Percentiles rank a stretch among this genome's conserved stretches.
phyloP scores from a whole-genome alignment of 495 filamentous ascomycete species.

The Aspergillus nidulans region DNA sequence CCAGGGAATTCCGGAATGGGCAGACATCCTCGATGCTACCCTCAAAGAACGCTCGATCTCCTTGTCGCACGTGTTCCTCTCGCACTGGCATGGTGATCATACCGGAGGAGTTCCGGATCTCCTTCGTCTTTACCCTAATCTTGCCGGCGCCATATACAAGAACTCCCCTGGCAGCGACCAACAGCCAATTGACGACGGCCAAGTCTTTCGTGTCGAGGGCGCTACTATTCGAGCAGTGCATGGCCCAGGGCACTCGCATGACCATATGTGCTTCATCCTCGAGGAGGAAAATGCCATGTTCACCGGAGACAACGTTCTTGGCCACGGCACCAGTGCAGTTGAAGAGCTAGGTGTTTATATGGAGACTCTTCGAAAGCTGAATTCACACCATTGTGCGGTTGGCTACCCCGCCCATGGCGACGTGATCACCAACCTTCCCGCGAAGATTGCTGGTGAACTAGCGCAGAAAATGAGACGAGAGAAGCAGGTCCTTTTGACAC shows the following conservation, averaged over 20 bases:
- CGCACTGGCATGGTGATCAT: slow-evolving; percentile 85
- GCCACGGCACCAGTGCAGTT: slow-evolving; percentile 30
- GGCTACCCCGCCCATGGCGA: slow-evolving; percentile 44
- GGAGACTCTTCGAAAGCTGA: slow-evolving; percentile 29
- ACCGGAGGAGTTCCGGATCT: slow-evolving; percentile 64
- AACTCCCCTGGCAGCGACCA: slow-evolving; percentile 46
- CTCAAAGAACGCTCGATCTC: slow-evolving; percentile 32
- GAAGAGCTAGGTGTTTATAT: slow-evolving; percentile 39
- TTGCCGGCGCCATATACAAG: slow-evolving; percentile 33
- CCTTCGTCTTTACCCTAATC: slow-evolving; percentile 45
- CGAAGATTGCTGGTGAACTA: slow-evolving; percentile 28
- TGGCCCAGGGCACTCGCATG: slow-evolving; percentile 38
- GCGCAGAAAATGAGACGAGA: slow-evolving; percentile 34
- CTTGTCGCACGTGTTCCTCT: slow-evolving; percentile 58
- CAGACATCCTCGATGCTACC: slow-evolving; percentile 19
- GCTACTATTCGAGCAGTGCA: slow-evolving; percentile 38
- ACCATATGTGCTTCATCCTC: slow-evolving; percentile 48
- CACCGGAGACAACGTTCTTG: slow-evolving; percentile 68
- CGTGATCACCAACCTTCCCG: slow-evolving; percentile 29
- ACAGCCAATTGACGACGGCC: slow-evolving; percentile 34
- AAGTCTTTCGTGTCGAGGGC: slow-evolving; percentile 36
- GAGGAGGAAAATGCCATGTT: slow-evolving; percentile 70
- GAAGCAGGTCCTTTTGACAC: slow-evolving; percentile 27
- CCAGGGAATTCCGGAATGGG: slow-evolving; percentile 42
- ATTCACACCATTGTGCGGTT: slow-evolving; percentile 19